phyloP scores from a whole-genome alignment of 257 asterid species.

The Craterostigma plantagineum region DNA sequence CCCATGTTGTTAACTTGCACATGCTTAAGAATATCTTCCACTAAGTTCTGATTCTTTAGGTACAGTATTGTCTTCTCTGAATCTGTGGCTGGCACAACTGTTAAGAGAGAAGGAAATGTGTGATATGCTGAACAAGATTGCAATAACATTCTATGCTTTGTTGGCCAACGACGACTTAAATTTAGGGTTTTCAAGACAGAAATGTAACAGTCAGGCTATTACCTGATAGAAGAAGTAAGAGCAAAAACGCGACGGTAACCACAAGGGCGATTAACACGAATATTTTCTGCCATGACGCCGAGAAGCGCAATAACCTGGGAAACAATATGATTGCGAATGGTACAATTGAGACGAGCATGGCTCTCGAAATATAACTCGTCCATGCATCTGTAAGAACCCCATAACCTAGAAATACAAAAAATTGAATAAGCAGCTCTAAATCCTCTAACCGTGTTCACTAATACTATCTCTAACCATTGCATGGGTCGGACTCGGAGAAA shows the following conservation, averaged over 20 bases:
- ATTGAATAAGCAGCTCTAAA: not conserved
- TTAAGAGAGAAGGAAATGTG: too few species aligned
- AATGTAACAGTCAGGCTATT: not conserved
- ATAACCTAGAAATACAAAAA: conserved; percentile 17
- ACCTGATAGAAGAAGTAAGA: conserved; percentile 65
- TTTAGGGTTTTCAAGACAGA: too few species aligned
- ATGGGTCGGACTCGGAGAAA: too few species aligned
- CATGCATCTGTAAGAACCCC: conserved; percentile 26
- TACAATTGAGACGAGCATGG: conserved; percentile 36
- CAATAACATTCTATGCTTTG: too few species aligned
- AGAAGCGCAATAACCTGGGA: conserved; percentile 12
- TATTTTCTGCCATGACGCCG: conserved; percentile 12
- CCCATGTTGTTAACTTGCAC: conserved; percentile 28
- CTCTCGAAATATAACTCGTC: conserved; percentile 32
- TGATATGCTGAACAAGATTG: too few species aligned
- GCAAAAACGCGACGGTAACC: conserved; percentile 22
- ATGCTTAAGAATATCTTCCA: conserved; percentile 31
- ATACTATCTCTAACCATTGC: too few species aligned
- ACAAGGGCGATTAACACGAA: conserved; percentile 19
- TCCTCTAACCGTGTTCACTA: too few species aligned
- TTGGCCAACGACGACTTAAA: too few species aligned
- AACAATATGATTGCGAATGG: conserved; percentile 30
- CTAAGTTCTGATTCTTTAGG: conserved; percentile 43
- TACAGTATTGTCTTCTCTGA: conserved; percentile 32
- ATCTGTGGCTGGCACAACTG: conserved; percentile 55